Evolutionary conservation across 176 grass and related monocot species (phyloP).

Genomic region (Oryza punctata): DNA sequence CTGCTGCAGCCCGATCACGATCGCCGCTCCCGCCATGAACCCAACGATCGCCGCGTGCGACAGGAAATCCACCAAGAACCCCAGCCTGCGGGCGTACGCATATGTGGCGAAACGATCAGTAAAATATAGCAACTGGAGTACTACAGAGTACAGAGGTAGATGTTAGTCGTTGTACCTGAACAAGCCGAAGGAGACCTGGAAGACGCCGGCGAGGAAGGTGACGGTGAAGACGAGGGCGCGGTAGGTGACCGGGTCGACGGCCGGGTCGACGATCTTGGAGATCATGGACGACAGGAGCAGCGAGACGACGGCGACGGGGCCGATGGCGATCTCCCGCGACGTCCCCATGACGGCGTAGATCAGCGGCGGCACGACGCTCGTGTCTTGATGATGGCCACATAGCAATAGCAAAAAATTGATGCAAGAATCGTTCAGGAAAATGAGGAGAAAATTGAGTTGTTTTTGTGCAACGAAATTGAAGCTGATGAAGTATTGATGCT

Average conservation of each 20-base stretch:
- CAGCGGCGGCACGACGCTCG: constrained; percentile 82
- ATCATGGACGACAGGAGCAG: constrained; percentile 92
- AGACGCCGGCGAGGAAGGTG: constrained; percentile 84
- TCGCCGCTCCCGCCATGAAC: constrained; percentile 93
- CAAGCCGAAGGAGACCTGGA: constrained; percentile 83
- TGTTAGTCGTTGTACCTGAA: constrained; percentile 52
- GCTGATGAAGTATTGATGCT: constrained; percentile 36
- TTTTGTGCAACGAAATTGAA: background rate
- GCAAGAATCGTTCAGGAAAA: background rate
- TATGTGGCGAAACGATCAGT: background rate
- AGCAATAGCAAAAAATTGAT: constrained; percentile 14
- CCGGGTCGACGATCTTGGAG: constrained; percentile 81
- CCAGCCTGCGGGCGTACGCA: constrained; percentile 50
- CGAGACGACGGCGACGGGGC: constrained; percentile 91
- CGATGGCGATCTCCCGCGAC: constrained; percentile 87
- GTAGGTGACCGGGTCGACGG: constrained; percentile 63
- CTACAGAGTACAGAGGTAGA: too few species aligned
- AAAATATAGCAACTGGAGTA: too few species aligned
- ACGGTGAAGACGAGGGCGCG: constrained; percentile 72
- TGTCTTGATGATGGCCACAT: constrained; percentile 54
- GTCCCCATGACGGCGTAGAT: constrained; percentile 93
- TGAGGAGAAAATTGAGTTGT: background rate
- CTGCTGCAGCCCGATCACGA: constrained; percentile 91
- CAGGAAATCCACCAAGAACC: constrained; percentile 88
- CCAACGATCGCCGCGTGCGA: constrained; percentile 92